Conservation (phyloP, 805 yeast genomes). For the Geotrichum ghanense region DNA sequence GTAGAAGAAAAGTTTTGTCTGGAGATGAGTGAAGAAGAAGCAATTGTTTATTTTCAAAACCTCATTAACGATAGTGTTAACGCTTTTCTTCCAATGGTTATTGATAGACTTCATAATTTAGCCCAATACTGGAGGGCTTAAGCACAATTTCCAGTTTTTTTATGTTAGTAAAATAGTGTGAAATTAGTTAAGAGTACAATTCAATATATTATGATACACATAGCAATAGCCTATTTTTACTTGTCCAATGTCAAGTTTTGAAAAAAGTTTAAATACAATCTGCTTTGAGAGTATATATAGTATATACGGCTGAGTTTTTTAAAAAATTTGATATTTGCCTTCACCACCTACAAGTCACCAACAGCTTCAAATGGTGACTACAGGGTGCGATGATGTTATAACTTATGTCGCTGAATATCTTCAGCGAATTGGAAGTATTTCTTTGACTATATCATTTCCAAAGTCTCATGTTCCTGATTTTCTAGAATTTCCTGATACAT, state of each 20-base stretch:
- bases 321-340: too few relatives aligned
- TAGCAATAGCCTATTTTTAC: too few relatives aligned
- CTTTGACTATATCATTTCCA: constrained; percentile 13
- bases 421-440: constrained; percentile 12
- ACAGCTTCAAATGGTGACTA: too few relatives aligned
- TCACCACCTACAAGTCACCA: too few relatives aligned
- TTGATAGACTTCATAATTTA: constrained; percentile 85
- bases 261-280: too few relatives aligned
- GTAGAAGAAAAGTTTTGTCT: constrained; percentile 90
- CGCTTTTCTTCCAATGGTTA: constrained; percentile 88
- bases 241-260: too few relatives aligned
- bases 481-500: constrained; percentile 10
- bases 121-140: constrained; percentile 97
- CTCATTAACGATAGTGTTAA: constrained; percentile 89
- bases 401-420: constrained; percentile 19
- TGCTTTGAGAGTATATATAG: too few relatives aligned
- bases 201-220: too few relatives aligned
- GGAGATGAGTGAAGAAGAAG: constrained; percentile 92
- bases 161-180: too few relatives aligned
- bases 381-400: not conserved
- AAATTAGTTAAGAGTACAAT: too few relatives aligned
- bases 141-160: too few relatives aligned
- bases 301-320: too few relatives aligned
- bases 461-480: constrained; percentile 3
- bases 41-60: constrained; percentile 87